Evolutionary conservation across 2,329 filamentous ascomycete species (phyloP).

Genomic region (Fusarium camptoceras): DNA sequence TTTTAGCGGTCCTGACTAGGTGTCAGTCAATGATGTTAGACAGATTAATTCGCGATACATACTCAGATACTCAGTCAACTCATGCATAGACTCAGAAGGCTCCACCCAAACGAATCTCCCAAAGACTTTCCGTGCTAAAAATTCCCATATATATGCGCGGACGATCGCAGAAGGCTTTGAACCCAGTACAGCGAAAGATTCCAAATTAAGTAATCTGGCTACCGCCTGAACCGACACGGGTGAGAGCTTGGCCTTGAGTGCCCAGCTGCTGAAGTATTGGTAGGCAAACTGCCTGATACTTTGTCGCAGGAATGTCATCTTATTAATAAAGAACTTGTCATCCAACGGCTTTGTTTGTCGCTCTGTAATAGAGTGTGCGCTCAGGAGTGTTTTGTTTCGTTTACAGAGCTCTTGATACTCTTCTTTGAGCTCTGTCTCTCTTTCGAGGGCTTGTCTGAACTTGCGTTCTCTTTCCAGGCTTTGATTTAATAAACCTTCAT

Average conservation of each 20-base stretch:
- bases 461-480: background rate
- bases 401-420: background rate
- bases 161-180: too few species aligned
- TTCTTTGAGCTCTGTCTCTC: background rate
- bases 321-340: background rate
- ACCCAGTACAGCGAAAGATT: too few species aligned
- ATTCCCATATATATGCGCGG: too few species aligned
- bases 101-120: too few species aligned
- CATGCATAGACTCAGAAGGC: too few species aligned
- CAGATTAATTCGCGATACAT: too few species aligned
- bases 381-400: background rate
- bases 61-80: too few species aligned
- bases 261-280: background rate
- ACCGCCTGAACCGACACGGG: too few species aligned
- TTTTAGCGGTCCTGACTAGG: fast-evolving
- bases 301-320: background rate
- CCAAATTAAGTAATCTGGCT: too few species aligned
- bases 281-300: background rate
- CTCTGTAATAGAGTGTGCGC: background rate
- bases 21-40: too few species aligned
- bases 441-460: background rate
- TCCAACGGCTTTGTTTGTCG: background rate
- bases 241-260: too few species aligned
- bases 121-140: too few species aligned
- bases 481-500: background rate